Conservation (phyloP, 495 filamentous ascomycete genomes). For the Talaromyces adpressus region DNA sequence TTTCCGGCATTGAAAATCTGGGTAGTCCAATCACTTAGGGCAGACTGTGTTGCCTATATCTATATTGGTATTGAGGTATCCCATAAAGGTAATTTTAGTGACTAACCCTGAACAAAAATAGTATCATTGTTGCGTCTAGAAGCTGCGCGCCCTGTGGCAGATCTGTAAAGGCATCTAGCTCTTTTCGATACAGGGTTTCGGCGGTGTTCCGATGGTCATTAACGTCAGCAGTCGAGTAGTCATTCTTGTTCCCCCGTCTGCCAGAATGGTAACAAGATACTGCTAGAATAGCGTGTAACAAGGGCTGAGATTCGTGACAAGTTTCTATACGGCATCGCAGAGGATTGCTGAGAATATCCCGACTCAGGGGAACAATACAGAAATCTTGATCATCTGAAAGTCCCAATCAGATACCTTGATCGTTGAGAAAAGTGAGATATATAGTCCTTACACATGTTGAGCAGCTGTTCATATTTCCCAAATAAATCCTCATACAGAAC, state of each 20-base stretch:
- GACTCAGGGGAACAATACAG: neutral
- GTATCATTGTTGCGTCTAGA: conserved; percentile 13
- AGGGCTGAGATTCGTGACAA: conserved; percentile 5
- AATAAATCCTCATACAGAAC: neutral
- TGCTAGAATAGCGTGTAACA: conserved; percentile 17
- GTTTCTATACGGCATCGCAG: conserved; percentile 5
- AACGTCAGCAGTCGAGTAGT: conserved; percentile 2
- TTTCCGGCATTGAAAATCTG: conserved; percentile 8
- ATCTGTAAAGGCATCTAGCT: neutral
- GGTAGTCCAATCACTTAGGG: conserved; percentile 12
- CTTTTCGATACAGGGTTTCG: conserved; percentile 6
- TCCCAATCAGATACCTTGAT: neutral
- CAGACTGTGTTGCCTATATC: conserved; percentile 13
- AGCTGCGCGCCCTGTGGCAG: conserved; percentile 4
- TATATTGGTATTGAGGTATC: neutral
- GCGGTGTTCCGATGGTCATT: conserved; percentile 11
- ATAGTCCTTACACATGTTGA: conserved; percentile 8
- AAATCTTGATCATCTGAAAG: neutral
- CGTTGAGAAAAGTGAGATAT: conserved; percentile 1
- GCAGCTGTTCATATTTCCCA: neutral
- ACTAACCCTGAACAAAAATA: conserved; percentile 17
- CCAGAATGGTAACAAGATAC: conserved; percentile 14
- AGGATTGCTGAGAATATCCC: conserved; percentile 4
- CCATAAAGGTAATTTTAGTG: too few species aligned
- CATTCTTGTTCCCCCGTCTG: neutral